Percentiles rank a stretch among this genome's conserved stretches.
These are phyloP conservation scores for Botryotinia calthae DNA, from an alignment of 2,329 filamentous ascomycete genomes.

Conservation along the genomic window DNA sequence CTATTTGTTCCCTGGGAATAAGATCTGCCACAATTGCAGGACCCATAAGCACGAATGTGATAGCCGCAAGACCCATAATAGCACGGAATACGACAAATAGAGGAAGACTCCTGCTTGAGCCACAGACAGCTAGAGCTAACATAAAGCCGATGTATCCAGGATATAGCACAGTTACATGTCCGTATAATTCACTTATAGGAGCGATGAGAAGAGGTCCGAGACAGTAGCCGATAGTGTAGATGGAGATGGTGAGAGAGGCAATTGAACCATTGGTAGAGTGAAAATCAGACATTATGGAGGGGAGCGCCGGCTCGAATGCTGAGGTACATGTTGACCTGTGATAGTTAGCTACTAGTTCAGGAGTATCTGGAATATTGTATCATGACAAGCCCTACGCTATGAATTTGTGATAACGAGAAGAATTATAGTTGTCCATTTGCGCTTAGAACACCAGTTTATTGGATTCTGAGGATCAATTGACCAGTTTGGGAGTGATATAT, in stretches of 20 bases:
- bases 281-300: not conserved
- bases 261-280: constrained; percentile 8
- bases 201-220: not conserved
- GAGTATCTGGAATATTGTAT: too few species aligned
- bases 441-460: not conserved
- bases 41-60: constrained; percentile 6
- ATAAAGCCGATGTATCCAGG: not conserved
- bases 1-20: not conserved
- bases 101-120: not conserved
- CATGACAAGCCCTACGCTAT: not conserved
- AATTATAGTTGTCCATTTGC: not conserved
- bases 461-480: not conserved
- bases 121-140: not conserved
- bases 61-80: constrained; percentile 3
- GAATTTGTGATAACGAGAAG: not conserved
- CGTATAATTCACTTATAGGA: not conserved
- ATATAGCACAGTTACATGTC: not conserved
- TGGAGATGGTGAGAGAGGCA: not conserved
- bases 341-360: not conserved
- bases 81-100: not conserved
- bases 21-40: constrained; percentile 8
- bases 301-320: not conserved
- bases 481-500: not conserved
- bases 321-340: constrained; percentile 1
- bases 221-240: constrained; percentile 7